Evolutionary conservation across 225 moss, liverwort and hornwort genomes (phyloP).

Genomic region (Lunularia cruciata): DNA sequence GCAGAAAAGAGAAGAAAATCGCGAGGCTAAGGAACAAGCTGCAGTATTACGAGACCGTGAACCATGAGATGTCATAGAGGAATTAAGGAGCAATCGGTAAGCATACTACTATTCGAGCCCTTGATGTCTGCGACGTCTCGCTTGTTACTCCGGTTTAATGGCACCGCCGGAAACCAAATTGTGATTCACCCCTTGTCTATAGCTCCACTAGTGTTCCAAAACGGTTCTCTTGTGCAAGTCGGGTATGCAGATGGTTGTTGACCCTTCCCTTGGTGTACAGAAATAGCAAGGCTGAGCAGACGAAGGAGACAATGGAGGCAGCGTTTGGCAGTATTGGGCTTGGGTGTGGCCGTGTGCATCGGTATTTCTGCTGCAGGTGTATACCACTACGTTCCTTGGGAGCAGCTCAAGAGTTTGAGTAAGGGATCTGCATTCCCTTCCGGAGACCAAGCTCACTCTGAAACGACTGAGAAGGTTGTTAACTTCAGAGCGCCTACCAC

Average conservation of each 20-base stretch:
- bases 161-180: too few relatives aligned
- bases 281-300: slow-evolving; percentile 66
- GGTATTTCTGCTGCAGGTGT: slow-evolving; percentile 60
- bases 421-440: slow-evolving; percentile 7
- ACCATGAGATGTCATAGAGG: slow-evolving; percentile 85
- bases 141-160: too few relatives aligned
- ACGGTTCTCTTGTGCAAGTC: too few relatives aligned
- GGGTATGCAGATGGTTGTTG: background rate
- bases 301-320: slow-evolving; percentile 51
- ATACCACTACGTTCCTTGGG: slow-evolving; percentile 62
- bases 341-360: slow-evolving; percentile 59
- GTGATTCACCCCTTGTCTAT: background rate
- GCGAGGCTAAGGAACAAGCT: slow-evolving; percentile 77
- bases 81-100: slow-evolving; percentile 86
- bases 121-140: too few relatives aligned
- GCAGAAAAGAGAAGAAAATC: slow-evolving; percentile 75
- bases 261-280: slow-evolving; percentile 37
- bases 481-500: slow-evolving; percentile 28
- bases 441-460: slow-evolving; percentile 25
- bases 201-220: background rate
- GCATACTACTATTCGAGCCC: background rate
- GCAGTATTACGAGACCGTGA: slow-evolving; percentile 84
- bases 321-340: slow-evolving; percentile 58
- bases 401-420: slow-evolving; percentile 29
- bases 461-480: slow-evolving; percentile 42